Base-by-base conservation (phyloP, 495 filamentous ascomycete species). In the Talaromyces wortmannii region DNA sequence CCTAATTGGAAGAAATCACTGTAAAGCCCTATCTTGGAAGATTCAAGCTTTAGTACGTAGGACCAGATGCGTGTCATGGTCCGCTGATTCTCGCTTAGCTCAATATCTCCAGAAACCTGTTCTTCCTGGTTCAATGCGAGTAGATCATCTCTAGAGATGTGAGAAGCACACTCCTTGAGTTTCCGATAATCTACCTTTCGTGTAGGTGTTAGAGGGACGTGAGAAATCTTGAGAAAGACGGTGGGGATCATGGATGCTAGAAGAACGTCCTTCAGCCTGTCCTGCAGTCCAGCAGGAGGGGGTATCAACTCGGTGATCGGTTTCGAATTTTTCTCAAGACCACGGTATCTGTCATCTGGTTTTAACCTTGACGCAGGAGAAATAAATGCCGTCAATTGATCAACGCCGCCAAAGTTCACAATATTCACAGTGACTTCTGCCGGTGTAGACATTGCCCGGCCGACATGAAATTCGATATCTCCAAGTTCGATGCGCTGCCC, bases 401-500 rank as follows among this genome's bases (percentile, higher is more conserved):
- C 7, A 4, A n/a, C 15, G 3, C 48, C 48, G 4, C n/a, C 48
- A 50, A n/a, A 50, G 6, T 50, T 30, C 4, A 50, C 3, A 0
- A 50, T 3, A n/a, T 50, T 30, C 29, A 31, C 48, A 31, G 31
- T 15, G n/a, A 31, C 30, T n/a, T 31, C 29, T 0, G 30, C 42
- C 6, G n/a, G 6, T n/a, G 48, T 45, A 13, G 13, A 12, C 11
- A 46, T 31, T 10, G 16, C 17, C 13, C 16, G 36, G n/a, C 18
- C 11, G 6, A 54, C 18, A 23, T 76, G 71, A 53, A 74, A 69
- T 62, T 83, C 80, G 30, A 83, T 72, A 50, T 83, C 80, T 8
- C 67, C 71, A 12, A 81, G 60, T 56, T 83, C 80, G 31, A 83
- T 70, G 13, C 80, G 64, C 55, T 82, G 80, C 8, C 80, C 80